Evolutionary conservation across 805 yeast genomes (phyloP), one percentile per base, ranked within the genome.

Genomic region (Barnettozyma sucrosica): DNA sequence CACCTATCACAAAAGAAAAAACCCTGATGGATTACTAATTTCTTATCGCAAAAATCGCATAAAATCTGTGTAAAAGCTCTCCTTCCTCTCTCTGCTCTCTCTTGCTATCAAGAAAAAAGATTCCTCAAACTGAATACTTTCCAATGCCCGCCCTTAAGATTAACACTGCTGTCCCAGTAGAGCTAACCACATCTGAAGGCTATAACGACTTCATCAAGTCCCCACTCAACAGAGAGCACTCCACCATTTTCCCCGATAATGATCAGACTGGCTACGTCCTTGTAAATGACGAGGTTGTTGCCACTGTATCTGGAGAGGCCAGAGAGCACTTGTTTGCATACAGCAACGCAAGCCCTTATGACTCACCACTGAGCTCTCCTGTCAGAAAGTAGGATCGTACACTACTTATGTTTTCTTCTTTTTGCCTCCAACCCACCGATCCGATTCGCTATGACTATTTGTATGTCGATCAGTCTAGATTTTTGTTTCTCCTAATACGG

Each of bases 301-400:
- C 74, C 34, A 65, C 67, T 7, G 66, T 69, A n/a, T 56, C 62
- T 5, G 72, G 69, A 32, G 68, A 62, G 34, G 74, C 71, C 4
- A 63, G 54, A 54, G 64, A 62, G 7, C 43, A 36, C 14, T 34
- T 48, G 26, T 48, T 48, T n/a, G 21, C 47, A n/a, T 44, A 44
- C 41, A 36, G 26, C 5, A 13, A 42, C 7, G 2, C 16, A 4
- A 10, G 25, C 14, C 23, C 33, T 6, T 19, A 36, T 18, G 40
- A 20, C 9, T 36, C 44, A 5, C 46, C 44, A 4, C 23, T 42
- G 25, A 18, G 38, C 40, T 46, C 49, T 7, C 49, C 49, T 5
- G 36, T 46, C 23, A 46, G 49, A 46, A 40, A 38, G 14, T 46
- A 32, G 21, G 32, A 13, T 28, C n/a, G 7, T 11, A 13, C 5